phyloP scores from a whole-genome alignment of 2,329 filamentous ascomycete species.

The Colletotrichum sp. region DNA sequence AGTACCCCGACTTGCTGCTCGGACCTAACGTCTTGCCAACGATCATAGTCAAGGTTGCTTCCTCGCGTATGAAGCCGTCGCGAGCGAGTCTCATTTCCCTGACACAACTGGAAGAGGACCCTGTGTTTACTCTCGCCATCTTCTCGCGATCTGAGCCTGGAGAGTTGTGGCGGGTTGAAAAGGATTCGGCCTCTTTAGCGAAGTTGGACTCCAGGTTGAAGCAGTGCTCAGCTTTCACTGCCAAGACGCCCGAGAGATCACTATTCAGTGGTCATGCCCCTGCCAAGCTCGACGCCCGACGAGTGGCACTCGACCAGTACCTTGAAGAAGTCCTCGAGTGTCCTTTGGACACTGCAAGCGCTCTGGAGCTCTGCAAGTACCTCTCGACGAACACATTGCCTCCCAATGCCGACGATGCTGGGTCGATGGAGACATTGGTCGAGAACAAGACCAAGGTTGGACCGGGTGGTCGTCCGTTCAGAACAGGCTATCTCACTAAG shows the following conservation, averaged over 20 bases:
- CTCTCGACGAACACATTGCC: conserved; percentile 73
- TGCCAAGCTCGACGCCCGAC: conserved; percentile 87
- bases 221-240: conserved; percentile 72
- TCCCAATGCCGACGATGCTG: conserved; percentile 64
- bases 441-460: conserved; percentile 51
- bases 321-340: conserved; percentile 86
- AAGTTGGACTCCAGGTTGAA: conserved; percentile 84
- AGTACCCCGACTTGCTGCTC: conserved; percentile 84
- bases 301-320: conserved; percentile 81
- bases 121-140: conserved; percentile 90
- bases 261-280: conserved; percentile 93
- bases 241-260: conserved; percentile 80
- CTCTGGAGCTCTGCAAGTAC: conserved; percentile 85
- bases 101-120: conserved; percentile 85
- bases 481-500: conserved; percentile 94
- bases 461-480: conserved; percentile 70
- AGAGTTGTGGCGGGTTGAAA: conserved; percentile 94
- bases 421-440: conserved; percentile 29
- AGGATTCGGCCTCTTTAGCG: conserved; percentile 82
- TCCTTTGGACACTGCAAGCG: conserved; percentile 77
- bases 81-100: conserved; percentile 82
- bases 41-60: conserved; percentile 86
- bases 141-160: conserved; percentile 76
- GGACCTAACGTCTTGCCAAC: conserved; percentile 88
- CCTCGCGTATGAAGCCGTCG: conserved; percentile 93